Base-by-base conservation (phyloP, 176 grass and related monocot species). In the Chrysopogon serrulatus region DNA sequence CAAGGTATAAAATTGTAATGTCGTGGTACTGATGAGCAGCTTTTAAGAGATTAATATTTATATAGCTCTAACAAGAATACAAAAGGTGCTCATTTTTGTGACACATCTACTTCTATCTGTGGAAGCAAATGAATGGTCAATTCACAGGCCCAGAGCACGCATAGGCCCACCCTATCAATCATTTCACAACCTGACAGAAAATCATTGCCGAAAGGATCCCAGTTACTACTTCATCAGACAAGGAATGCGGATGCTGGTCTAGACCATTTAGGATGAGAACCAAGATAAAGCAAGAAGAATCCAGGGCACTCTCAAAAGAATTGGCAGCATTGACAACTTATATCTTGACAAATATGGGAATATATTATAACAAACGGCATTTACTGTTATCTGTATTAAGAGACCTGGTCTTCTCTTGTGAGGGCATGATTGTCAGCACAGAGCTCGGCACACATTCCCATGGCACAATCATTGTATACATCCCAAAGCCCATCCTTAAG, bases 401-500 rank as follows among this genome's bases (percentile, higher is more conserved):
- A 70, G 64, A 97, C 95, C 92, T 97, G 95, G 16, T 97, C 92
- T 89, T 94, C 95, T 82, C 86, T 92, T 74, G 95, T 97, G 47
- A 97, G 81, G 28, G 84, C 65, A 82, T 97, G 90, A 76, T 94
- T 90, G 57, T 97, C 92, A 90, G 95, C 92, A 91, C 92, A 97
- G 74, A 97, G 75, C 85, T 97, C 95, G 16, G 92, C 95, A 71
- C 95, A 97, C 28, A 87, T 92, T 76, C 95, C 95, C 95, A 97
- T 97, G 45, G 88, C 92, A 87, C 24, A 97, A 81, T 97, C 90
- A 84, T 61, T 82, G 8, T 97, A 94, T 61, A 76, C 95, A 83
- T 97, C 95, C 95, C 95, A 97, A 87, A 97, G 92, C 24, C 95
- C 92, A 78, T 97, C 95, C 78, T 97, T 97, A 44, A 94, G 86